Conservation (phyloP, 257 asterid species). For the Dorcoceras hygrometricum region DNA sequence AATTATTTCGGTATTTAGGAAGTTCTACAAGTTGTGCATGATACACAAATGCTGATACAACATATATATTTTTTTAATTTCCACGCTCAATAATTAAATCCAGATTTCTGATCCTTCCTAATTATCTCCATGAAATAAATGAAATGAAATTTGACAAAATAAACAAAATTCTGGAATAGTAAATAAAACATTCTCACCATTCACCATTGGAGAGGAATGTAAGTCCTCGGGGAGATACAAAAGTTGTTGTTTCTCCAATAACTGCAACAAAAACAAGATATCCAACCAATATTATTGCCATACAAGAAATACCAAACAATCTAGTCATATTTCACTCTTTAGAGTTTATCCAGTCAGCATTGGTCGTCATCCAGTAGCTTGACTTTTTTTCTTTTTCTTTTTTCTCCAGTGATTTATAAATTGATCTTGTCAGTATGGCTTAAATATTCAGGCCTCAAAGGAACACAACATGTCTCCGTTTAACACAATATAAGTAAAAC, state of each 20-base stretch:
- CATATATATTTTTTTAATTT: conserved; percentile 7
- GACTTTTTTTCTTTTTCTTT: not conserved
- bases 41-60: conserved; percentile 16
- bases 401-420: too few species aligned
- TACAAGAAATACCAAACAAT: not conserved
- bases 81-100: not conserved
- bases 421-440: too few species aligned
- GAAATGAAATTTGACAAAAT: not conserved
- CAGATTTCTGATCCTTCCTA: not conserved
- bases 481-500: too few species aligned
- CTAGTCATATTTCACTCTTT: not conserved
- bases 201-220: conserved; percentile 95
- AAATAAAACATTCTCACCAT: conserved; percentile 55
- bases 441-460: too few species aligned
- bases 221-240: conserved; percentile 57
- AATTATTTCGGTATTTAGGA: not conserved
- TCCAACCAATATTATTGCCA: conserved; percentile 14
- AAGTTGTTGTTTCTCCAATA: conserved; percentile 90
- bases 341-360: not conserved
- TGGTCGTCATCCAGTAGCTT: not conserved
- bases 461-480: too few species aligned
- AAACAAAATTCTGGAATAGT: conserved; percentile 20
- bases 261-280: conserved; percentile 48
- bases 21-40: not conserved
- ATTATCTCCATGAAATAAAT: not conserved